These are phyloP conservation scores for Rhamnella rubrinervis DNA, from an alignment of 331 rosid genomes.

Conservation along the genomic window DNA sequence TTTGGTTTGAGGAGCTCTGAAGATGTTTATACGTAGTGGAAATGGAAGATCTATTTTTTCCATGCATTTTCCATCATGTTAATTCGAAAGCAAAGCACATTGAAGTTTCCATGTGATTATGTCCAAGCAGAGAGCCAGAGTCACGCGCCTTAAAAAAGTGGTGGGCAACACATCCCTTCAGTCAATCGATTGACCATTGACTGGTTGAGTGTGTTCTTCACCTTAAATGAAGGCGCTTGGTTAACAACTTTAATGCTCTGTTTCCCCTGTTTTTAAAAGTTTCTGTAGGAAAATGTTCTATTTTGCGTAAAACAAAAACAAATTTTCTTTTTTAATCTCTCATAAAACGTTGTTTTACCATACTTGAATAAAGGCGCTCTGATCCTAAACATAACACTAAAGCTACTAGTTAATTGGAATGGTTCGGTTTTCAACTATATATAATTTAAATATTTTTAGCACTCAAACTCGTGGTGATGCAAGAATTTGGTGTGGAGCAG, in stretches of 20 bases:
- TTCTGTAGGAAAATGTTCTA: too few relatives aligned
- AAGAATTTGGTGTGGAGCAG: too few relatives aligned
- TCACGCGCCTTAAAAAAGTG: background rate
- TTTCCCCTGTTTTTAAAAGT: too few relatives aligned
- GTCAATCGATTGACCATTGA: conserved; percentile 14
- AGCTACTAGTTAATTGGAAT: too few relatives aligned
- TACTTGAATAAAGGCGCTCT: too few relatives aligned
- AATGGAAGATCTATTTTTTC: background rate
- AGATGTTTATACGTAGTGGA: background rate
- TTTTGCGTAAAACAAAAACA: background rate
- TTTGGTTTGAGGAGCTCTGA: background rate
- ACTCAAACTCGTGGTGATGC: too few relatives aligned
- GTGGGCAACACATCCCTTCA: too few relatives aligned
- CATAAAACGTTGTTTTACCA: too few relatives aligned
- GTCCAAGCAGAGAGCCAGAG: background rate
- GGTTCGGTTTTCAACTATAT: too few relatives aligned
- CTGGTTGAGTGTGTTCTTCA: background rate
- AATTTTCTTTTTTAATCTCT: background rate
- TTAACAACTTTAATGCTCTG: background rate
- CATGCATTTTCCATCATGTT: conserved; percentile 26
- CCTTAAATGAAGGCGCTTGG: background rate
- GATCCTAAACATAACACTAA: too few relatives aligned
- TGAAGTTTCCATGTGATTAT: background rate
- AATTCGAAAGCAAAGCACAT: conserved; percentile 9
- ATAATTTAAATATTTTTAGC: too few relatives aligned